These are phyloP conservation scores for Phytophthora tentaculata DNA, from an alignment of 352 stramenopile genomes.

Conservation along the genomic window DNA sequence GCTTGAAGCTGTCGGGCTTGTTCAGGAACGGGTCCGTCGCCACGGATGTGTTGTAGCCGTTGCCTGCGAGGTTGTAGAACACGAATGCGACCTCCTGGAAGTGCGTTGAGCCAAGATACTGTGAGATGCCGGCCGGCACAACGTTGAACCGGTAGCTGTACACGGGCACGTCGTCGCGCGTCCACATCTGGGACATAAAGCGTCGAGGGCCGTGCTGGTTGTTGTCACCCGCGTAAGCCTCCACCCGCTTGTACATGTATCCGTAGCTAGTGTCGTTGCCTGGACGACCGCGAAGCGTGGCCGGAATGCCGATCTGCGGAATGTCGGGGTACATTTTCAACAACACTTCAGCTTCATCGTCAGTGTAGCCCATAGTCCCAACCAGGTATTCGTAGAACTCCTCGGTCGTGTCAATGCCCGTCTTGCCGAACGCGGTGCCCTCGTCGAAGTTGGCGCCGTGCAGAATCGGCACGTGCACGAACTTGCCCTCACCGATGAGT, in stretches of 20 bases:
- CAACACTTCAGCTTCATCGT: constrained; percentile 25
- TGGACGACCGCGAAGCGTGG: constrained; percentile 29
- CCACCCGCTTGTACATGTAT: constrained; percentile 37
- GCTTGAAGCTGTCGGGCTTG: constrained; percentile 22
- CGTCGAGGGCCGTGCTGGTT: constrained; percentile 29
- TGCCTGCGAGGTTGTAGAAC: constrained; percentile 37
- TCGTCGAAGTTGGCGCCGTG: constrained; percentile 40
- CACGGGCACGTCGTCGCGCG: constrained; percentile 22
- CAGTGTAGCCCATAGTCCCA: constrained; percentile 28
- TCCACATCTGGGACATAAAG: constrained; percentile 40
- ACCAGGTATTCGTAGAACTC: constrained; percentile 33
- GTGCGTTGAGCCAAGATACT: constrained; percentile 30
- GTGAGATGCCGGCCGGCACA: constrained; percentile 14
- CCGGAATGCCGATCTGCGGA: constrained; percentile 28
- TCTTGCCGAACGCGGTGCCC: constrained; percentile 34
- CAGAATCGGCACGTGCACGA: constrained; percentile 41
- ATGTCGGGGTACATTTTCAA: constrained; percentile 35
- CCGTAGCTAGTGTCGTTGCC: constrained; percentile 29
- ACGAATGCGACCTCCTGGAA: constrained; percentile 39
- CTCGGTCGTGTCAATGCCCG: constrained; percentile 30
- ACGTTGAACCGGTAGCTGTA: constrained; percentile 45
- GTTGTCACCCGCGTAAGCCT: constrained; percentile 33
- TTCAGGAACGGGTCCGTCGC: constrained; percentile 30
- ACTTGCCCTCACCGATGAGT: constrained; percentile 33
- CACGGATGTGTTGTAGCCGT: constrained; percentile 36